Conservation (phyloP, 768 basidiomycete genomes). For the Termitomyces sp. region DNA sequence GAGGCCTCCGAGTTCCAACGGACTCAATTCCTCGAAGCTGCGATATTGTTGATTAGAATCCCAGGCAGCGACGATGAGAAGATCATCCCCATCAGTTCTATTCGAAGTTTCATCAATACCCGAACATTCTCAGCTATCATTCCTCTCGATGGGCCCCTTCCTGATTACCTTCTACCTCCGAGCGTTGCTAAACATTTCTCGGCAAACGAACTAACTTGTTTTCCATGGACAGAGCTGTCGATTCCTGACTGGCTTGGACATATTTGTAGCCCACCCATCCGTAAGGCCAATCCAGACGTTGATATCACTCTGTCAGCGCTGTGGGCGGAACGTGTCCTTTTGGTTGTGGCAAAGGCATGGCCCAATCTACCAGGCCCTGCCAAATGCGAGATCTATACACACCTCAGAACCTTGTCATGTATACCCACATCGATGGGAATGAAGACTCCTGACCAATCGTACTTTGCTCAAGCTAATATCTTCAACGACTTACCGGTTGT, state of each 20-base stretch:
- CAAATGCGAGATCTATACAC: slow-evolving; percentile 41
- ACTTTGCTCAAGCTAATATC: slow-evolving; percentile 81
- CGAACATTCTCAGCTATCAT: slow-evolving; percentile 51
- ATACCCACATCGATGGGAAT: slow-evolving; percentile 76
- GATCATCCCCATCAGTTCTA: slow-evolving; percentile 63
- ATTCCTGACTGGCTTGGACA: slow-evolving; percentile 72
- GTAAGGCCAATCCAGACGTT: slow-evolving; percentile 38
- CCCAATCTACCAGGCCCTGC: slow-evolving; percentile 45
- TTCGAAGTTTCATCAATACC: slow-evolving; percentile 70
- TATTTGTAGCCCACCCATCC: slow-evolving; percentile 45
- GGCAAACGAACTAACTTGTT: slow-evolving; percentile 45
- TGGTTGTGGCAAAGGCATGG: slow-evolving; percentile 68
- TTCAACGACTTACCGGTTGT: slow-evolving; percentile 89
- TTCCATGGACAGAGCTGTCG: slow-evolving; percentile 78
- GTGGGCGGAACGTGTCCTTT: slow-evolving; percentile 81
- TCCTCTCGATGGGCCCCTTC: slow-evolving; percentile 71
- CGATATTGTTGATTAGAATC: slow-evolving; percentile 47
- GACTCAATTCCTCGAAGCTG: slow-evolving; percentile 64
- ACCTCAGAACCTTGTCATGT: slow-evolving; percentile 49
- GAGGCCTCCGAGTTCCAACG: slow-evolving; percentile 36
- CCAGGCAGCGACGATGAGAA: slow-evolving; percentile 36
- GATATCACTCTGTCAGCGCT: slow-evolving; percentile 60
- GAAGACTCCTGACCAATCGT: slow-evolving; percentile 65
- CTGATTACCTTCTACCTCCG: slow-evolving; percentile 65
- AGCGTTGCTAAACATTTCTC: slow-evolving; percentile 57